These are phyloP conservation scores for Talaromyces sp. DNA, from an alignment of 2,329 filamentous ascomycete species.

Conservation along the genomic window DNA sequence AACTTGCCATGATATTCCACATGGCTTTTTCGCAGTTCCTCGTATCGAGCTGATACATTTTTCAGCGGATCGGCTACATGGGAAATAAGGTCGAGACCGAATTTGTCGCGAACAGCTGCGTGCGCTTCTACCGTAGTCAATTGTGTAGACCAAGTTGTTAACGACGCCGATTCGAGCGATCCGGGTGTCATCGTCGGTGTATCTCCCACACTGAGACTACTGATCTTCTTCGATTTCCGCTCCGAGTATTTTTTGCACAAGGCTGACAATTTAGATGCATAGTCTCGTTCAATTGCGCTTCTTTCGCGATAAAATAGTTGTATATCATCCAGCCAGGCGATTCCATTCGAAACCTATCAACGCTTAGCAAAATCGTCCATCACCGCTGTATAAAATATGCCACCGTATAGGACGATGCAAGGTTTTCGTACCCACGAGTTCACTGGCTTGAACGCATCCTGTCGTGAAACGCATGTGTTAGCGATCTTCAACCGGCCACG, in stretches of 20 bases:
- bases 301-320: slow-evolving; percentile 97
- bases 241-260: slow-evolving; percentile 97
- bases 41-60: slow-evolving; percentile 68
- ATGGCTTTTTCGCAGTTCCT: slow-evolving; percentile 89
- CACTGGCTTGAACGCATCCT: slow-evolving; percentile 97
- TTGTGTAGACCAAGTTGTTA: slow-evolving; percentile 96
- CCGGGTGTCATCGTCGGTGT: slow-evolving; percentile 90
- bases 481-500: neutral
- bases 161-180: slow-evolving; percentile 89
- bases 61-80: slow-evolving; percentile 87
- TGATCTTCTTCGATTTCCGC: slow-evolving; percentile 88
- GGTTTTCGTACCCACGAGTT: slow-evolving; percentile 69
- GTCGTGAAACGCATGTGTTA: slow-evolving; percentile 20
- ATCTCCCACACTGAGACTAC: slow-evolving; percentile 86
- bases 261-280: slow-evolving; percentile 78
- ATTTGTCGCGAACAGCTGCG: slow-evolving; percentile 84
- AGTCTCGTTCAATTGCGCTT: slow-evolving; percentile 93
- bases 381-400: neutral
- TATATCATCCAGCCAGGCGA: slow-evolving; percentile 93
- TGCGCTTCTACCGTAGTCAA: slow-evolving; percentile 83
- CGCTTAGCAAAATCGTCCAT: slow-evolving; percentile 14
- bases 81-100: slow-evolving; percentile 70
- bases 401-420: slow-evolving; percentile 13
- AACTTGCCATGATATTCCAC: slow-evolving; percentile 83
- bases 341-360: slow-evolving; percentile 69